Evolutionary conservation across 2,329 filamentous ascomycete genomes (phyloP).

Genomic region (Fusarium chaquense): DNA sequence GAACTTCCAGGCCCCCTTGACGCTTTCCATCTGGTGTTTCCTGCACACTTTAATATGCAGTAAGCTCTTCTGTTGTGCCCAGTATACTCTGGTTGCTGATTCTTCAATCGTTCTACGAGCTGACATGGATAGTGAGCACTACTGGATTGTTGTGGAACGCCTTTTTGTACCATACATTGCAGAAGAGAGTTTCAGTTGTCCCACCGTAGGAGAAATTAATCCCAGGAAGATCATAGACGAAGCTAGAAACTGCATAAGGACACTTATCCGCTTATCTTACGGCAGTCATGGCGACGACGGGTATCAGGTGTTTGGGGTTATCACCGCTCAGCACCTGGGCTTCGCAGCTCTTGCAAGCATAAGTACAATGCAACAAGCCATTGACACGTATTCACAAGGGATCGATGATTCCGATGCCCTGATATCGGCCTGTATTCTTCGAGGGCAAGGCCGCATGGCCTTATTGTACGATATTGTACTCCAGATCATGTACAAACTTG

Average conservation of each 20-base stretch:
- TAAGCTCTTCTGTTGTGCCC: neutral
- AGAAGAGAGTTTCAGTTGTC: rapidly evolving
- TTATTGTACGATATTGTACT: neutral
- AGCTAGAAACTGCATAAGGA: neutral
- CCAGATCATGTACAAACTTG: neutral
- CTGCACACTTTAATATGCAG: neutral
- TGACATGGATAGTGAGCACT: neutral
- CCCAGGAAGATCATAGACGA: neutral
- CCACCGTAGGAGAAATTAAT: neutral
- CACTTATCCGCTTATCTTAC: neutral
- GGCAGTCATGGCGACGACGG: neutral
- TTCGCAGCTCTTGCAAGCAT: neutral
- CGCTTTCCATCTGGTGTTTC: neutral
- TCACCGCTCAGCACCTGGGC: neutral
- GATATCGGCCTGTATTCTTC: neutral
- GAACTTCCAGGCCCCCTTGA: neutral
- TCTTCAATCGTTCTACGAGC: rapidly evolving
- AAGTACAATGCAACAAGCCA: neutral
- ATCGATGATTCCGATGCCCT: neutral
- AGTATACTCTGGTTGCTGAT: neutral
- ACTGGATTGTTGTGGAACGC: neutral
- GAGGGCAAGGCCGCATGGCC: neutral
- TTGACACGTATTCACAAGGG: rapidly evolving
- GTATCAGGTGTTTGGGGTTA: neutral
- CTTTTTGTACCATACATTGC: neutral